Percentiles rank a stretch among this genome's conserved stretches.
Evolutionary conservation across 75 land plant species (phyloP).

Genomic region (Pseudotsuga menziesii): DNA sequence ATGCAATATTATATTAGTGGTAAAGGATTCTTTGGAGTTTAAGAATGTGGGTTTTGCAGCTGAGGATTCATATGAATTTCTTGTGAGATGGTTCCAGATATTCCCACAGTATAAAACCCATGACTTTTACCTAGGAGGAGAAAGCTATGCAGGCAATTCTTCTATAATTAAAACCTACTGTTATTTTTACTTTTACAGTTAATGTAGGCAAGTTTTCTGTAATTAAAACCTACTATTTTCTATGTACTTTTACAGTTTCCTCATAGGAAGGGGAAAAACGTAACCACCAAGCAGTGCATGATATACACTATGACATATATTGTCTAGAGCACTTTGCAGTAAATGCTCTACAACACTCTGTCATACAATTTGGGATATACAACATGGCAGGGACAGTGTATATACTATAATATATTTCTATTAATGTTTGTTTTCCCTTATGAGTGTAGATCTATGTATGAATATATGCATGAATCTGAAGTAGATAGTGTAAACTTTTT

Average conservation of each 20-base stretch:
- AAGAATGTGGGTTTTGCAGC: constrained; percentile 30
- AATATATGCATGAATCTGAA: constrained; percentile 11
- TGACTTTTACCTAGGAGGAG: constrained; percentile 48
- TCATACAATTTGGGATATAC: no score
- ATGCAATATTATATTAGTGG: neutral
- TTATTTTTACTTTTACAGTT: no score
- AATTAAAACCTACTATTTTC: neutral
- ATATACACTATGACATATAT: no score
- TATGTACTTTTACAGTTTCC: neutral
- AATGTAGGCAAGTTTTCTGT: neutral
- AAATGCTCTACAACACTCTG: no score
- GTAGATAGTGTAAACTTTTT: constrained; percentile 17
- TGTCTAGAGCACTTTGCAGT: no score
- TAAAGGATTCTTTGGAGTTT: neutral
- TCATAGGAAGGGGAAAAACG: neutral
- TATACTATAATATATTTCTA: no score
- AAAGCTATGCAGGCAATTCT: neutral
- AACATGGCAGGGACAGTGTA: no score
- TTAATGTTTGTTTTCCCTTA: constrained; percentile 20
- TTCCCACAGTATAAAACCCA: constrained; percentile 63
- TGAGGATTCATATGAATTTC: constrained; percentile 55
- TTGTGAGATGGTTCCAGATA: constrained; percentile 62
- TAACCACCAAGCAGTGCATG: no score
- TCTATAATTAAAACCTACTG: no score
- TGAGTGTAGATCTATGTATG: constrained; percentile 11